Base-by-base conservation (phyloP, 1,284 basidiomycete species). In the Melampsora larici-populina region DNA sequence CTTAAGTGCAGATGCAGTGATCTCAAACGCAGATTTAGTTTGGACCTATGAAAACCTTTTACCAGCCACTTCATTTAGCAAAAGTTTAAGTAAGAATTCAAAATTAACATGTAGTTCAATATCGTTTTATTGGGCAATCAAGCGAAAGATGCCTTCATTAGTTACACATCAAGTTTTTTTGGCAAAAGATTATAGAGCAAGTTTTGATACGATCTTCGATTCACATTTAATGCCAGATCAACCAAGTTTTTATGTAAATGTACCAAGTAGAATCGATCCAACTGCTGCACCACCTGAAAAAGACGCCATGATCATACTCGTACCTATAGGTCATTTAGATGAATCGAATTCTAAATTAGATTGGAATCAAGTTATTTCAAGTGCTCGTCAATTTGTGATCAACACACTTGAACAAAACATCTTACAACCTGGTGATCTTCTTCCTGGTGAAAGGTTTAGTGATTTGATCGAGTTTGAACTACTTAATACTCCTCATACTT, bases 241-340 rank as follows among this genome's bases (percentile, higher is more conserved):
- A 75, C 86, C 87, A 0, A 86, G 85, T 15, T 87, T 87, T 82
- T 87, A 87, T 82, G 86, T 87, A 81, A 87, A 87, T 79, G 86
- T 87, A 0, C 86, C 86, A 2, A 85, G 85, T 5, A 81, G 85
- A 62, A 82, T 86, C 18, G 82, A 83, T 69, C 80, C 82, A 0
- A 67, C 79, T 3, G 85, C 85, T 26, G 84, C 85, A 5, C 85
- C 85, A 5, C 71, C 79, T 49, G 84, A 84, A 48, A 83, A 82
- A 58, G 85, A 85, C 49, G 81, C 84, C 11, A 79, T 85, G 13
- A 84, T 85, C 24, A 81, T 85, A 26, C 81, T 85, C 15, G 84
- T 85, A 0, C 85, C 85, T 0, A 83, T 84, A 63, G 84, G 85
- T 1, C 84, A 84, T 64, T 79, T 83, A n/a, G 65, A 77, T 48